Conservation (phyloP, 768 basidiomycete species). For the Xerocomellus intermedius region DNA sequence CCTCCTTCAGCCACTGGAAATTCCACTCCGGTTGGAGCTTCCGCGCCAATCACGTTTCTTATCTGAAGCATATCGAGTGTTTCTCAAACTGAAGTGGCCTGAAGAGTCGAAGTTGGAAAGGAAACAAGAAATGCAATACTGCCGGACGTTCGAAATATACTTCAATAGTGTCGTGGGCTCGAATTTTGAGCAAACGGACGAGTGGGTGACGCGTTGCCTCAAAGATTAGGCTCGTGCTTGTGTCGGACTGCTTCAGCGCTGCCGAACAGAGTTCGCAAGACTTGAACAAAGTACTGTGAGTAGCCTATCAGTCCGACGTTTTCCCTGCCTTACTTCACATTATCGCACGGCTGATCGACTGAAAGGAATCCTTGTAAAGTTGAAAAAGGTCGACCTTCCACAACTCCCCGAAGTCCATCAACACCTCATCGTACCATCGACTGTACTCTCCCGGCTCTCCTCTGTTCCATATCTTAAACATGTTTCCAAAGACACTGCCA, state of each 20-base stretch:
- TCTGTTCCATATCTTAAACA: not conserved
- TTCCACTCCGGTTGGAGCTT: not conserved
- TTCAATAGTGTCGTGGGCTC: not conserved
- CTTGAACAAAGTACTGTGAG: not conserved
- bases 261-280: not conserved
- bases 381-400: not conserved
- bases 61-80: not conserved
- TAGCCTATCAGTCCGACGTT: not conserved
- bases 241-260: not conserved
- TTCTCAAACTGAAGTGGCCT: not conserved
- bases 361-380: not conserved
- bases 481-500: not conserved
- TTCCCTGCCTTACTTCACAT: not conserved
- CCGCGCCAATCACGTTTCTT: not conserved
- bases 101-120: not conserved
- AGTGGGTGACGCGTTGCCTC: not conserved
- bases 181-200: not conserved
- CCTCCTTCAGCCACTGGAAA: not conserved
- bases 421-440: not conserved
- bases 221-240: not conserved
- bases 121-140: not conserved
- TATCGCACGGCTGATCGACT: not conserved
- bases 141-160: constrained; percentile 3
- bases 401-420: not conserved
- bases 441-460: not conserved